A percentile compares a stretch with the other conserved stretches of the same genome.
phyloP scores from a whole-genome alignment of 768 basidiomycete species.

The Collybia nuda region DNA sequence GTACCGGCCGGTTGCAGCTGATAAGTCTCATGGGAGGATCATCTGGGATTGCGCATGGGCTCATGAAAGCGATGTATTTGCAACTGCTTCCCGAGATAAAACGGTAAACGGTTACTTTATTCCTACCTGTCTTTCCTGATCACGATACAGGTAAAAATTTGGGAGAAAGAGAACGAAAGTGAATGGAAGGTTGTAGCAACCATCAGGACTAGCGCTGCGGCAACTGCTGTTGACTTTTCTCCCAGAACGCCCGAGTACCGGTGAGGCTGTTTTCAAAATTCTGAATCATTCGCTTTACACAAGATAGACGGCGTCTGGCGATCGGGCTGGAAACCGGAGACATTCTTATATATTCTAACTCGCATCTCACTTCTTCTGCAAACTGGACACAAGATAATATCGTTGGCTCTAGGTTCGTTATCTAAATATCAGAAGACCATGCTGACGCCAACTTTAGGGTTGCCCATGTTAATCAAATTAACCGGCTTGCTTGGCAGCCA shows the following conservation, averaged over 20 bases:
- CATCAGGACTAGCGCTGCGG: conserved; percentile 72
- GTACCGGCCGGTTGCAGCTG: conserved; percentile 48
- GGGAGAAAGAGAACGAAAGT: conserved; percentile 44
- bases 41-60: conserved; percentile 97
- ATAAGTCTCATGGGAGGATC: conserved; percentile 89
- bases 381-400: conserved; percentile 49
- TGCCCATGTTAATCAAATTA: conserved; percentile 77
- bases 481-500: conserved; percentile 81
- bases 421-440: not conserved
- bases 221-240: conserved; percentile 77
- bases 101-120: conserved; percentile 50
- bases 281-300: not conserved
- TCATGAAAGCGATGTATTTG: conserved; percentile 73
- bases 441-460: conserved; percentile 37
- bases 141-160: conserved; percentile 73
- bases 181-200: conserved; percentile 61
- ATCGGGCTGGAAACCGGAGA: conserved; percentile 84
- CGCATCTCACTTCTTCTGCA: conserved; percentile 15
- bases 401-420: conserved; percentile 51
- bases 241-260: conserved; percentile 23
- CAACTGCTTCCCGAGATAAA: conserved; percentile 94
- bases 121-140: not conserved
- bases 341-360: conserved; percentile 60
- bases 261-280: conserved; percentile 29
- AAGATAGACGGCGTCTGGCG: conserved; percentile 57